phyloP scores from a whole-genome alignment of 176 grass and related monocot genomes.

The Pharus latifolius region DNA sequence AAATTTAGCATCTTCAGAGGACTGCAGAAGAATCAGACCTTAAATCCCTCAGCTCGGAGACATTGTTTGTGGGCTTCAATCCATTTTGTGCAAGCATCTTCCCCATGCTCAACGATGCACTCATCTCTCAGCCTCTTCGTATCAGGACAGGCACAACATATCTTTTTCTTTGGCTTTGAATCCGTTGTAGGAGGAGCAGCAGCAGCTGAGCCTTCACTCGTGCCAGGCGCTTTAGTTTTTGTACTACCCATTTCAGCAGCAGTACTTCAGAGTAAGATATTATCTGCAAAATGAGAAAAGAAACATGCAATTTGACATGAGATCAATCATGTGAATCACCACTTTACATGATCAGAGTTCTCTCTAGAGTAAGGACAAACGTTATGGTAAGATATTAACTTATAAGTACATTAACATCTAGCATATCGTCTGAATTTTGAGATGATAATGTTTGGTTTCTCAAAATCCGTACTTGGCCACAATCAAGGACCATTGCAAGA shows the following conservation, averaged over 20 bases:
- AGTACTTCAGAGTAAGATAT: neutral
- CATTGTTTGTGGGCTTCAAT: constrained; percentile 61
- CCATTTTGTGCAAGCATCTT: constrained; percentile 49
- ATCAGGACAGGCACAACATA: constrained; percentile 82
- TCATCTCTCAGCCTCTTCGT: constrained; percentile 82
- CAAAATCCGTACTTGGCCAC: too few relatives aligned
- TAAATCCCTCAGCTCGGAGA: constrained; percentile 78
- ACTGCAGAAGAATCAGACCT: constrained; percentile 34
- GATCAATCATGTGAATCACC: neutral
- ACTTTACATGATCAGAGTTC: neutral
- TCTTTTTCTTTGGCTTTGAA: constrained; percentile 81
- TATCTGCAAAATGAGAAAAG: neutral
- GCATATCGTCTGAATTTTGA: neutral
- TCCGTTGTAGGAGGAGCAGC: neutral
- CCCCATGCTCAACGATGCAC: constrained; percentile 54
- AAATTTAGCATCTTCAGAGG: neutral
- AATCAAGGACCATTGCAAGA: too few relatives aligned
- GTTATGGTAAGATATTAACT: neutral
- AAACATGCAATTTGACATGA: neutral
- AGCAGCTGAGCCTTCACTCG: constrained; percentile 9
- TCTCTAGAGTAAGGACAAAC: neutral
- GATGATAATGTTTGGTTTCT: too few relatives aligned
- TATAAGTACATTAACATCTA: neutral
- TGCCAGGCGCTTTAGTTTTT: neutral
- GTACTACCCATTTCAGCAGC: constrained; percentile 21